Evolutionary conservation across 2,329 filamentous ascomycete species (phyloP).

Genomic region (Aspergillus ibericus): DNA sequence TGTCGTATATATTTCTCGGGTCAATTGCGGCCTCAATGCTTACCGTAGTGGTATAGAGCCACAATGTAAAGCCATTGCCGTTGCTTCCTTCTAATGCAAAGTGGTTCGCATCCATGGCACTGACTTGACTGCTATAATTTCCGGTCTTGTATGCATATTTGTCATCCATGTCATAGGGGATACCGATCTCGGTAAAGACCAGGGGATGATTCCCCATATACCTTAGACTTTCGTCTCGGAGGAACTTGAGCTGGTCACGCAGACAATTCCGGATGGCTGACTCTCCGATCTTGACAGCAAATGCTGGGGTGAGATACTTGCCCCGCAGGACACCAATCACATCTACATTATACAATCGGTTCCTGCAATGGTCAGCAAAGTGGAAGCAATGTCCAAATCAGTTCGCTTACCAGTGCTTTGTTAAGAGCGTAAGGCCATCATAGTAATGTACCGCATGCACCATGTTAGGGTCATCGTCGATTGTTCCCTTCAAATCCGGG

Average conservation of each 20-base stretch:
- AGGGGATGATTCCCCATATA: conserved; percentile 86
- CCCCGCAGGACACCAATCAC: conserved; percentile 89
- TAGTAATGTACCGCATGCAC: conserved; percentile 96
- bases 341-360: conserved; percentile 94
- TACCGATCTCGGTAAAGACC: conserved; percentile 91
- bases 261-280: conserved; percentile 93
- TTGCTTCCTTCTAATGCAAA: conserved; percentile 83
- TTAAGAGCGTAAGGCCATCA: conserved; percentile 93
- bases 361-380: conserved; percentile 50
- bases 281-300: conserved; percentile 91
- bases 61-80: conserved; percentile 83
- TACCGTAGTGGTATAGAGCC: conserved; percentile 78
- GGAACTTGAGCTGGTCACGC: conserved; percentile 77
- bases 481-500: conserved; percentile 79
- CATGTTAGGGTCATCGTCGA: conserved; percentile 85
- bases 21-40: conserved; percentile 3
- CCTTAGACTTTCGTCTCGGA: conserved; percentile 83
- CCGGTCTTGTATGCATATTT: conserved; percentile 94
- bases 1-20: not conserved
- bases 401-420: conserved; percentile 76
- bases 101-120: conserved; percentile 94
- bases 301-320: conserved; percentile 81
- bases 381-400: not conserved
- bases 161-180: conserved; percentile 98
- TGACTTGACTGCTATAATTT: conserved; percentile 87